Evolutionary conservation across 441 rosid species (phyloP), one percentile per base, ranked within the genome.

Genomic region (Pelargonium citronellum): DNA sequence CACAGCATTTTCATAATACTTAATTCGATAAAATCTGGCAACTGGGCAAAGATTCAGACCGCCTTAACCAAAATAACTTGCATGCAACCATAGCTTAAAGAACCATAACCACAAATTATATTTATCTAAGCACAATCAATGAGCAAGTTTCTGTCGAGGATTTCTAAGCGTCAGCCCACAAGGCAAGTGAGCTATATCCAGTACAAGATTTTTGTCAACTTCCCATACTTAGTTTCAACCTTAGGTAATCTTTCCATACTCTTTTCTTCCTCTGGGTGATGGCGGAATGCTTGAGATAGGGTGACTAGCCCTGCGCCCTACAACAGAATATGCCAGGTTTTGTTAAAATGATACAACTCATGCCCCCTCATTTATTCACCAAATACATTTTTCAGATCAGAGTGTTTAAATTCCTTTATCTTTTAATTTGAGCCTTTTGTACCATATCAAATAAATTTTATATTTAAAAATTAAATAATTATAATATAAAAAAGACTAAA

Each of bases 211-310:
- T 83, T 81, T 81, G 78, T 86, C 83, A 80, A 83, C 80, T 78
- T 82, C 84, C 77, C 81, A 69, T 74, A 70, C 69, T 69, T 77
- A 75, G 72, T 73, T 71, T 66, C 75, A 51, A 76, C 81, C 78
- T 84, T 83, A 91, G 66, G 87, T 80, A 75, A 88, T 87, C 82
- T 89, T 91, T 83, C 94, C 98, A 69, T 86, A 83, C 80, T 95
- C 98, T 82, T 86, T 90, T 86, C 90, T 92, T 75, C 95, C 96
- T 62, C 92, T 92, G 69, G 93, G 87, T 80, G 97, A 73, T 8
- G 98, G 85, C 13, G 86, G 92, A 61, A 88, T 85, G 84, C 83
- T 89, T 30, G 91, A 75, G 70, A 83, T 79, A 39, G 92, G 84
- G 81, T 87, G 87, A 82, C 81, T 89, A 63, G 82, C 83, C 87